Base-by-base conservation (phyloP, 129 eudicot species). In the Cynara cardunculus region DNA sequence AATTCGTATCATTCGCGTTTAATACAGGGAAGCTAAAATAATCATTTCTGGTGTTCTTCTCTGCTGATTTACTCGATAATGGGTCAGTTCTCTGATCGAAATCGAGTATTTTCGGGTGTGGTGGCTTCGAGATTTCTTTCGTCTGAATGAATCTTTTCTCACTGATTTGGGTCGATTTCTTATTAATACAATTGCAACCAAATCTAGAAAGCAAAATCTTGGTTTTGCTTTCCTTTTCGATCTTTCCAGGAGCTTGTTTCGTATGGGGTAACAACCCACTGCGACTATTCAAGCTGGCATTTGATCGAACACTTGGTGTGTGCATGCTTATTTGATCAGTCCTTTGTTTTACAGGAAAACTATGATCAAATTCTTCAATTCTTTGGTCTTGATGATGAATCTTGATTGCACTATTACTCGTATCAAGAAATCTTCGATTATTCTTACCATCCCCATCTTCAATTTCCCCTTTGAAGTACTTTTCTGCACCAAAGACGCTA, bases 401-500 rank as follows among this genome's bases (percentile, higher is more conserved):
- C 28, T 41, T 64, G 32, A 3, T 66, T 14, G 24, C 31, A 7
- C 25, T 14, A 21, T 65, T 41, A 28, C 10, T 65, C 7, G 12
- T 13, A 53, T 69, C 25, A 11, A 82, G 2, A 46, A 49, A 83
- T 76, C 78, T 70, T 6, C 3, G 22, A 71, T 27, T 22, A 8
- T n/a, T 83, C 8, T 77, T 62, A 19, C 44, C 18, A n/a, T 41
- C 67, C 0, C 0, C 78, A 7, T 84, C 92, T 44, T 80, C 89
- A 37, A 89, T 80, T 71, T 76, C 91, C 24, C 92, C 94, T 64
- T 85, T 86, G 88, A 92, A 94, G 86, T 94, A 94, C 84, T 87
- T 94, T 66, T 92, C 94, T 0, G 99, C 99, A 82, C 90, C 84
- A 61, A 94, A 94, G 11, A 94, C 88, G 12, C 80, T 96, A 5